phyloP scores from a whole-genome alignment of 2,329 filamentous ascomycete species.

The Neoarthrinium moseri region DNA sequence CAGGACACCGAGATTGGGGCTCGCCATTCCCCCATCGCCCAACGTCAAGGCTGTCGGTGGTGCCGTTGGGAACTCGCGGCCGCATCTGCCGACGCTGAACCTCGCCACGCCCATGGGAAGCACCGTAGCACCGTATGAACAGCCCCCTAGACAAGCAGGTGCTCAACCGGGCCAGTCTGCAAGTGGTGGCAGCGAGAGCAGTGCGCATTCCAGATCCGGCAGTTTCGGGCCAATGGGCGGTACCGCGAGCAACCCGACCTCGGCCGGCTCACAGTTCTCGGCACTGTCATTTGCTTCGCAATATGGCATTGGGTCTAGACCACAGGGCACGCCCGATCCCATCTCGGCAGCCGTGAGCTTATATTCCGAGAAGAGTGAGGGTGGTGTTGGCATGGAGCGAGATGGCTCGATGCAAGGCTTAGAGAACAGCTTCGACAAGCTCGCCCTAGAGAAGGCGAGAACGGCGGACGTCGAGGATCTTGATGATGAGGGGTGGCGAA shows the following conservation, averaged over 20 bases:
- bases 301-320: conserved; percentile 64
- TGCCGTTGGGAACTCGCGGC: conserved; percentile 47
- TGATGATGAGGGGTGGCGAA: conserved; percentile 92
- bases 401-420: conserved; percentile 78
- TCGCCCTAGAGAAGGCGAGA: conserved; percentile 78
- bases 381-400: conserved; percentile 74
- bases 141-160: conserved; percentile 49
- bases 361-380: conserved; percentile 78
- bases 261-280: conserved; percentile 85
- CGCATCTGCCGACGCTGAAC: conserved; percentile 75
- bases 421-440: conserved; percentile 70
- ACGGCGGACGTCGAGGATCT: conserved; percentile 90
- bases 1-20: conserved; percentile 74
- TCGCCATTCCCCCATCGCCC: conserved; percentile 87
- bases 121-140: conserved; percentile 69
- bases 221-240: conserved; percentile 79
- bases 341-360: conserved; percentile 84
- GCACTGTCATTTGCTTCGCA: conserved; percentile 76
- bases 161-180: conserved; percentile 64
- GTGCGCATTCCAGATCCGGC: conserved; percentile 77
- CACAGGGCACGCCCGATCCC: conserved; percentile 75
- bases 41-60: conserved; percentile 73
- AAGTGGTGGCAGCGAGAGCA: conserved; percentile 77
- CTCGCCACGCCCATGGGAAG: conserved; percentile 88
- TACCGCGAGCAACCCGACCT: conserved; percentile 76